A percentile compares a stretch with the other conserved stretches of the same genome.
These are phyloP conservation scores for Macrophomina tecta DNA, from an alignment of 2,329 filamentous ascomycete genomes.

Conservation along the genomic window DNA sequence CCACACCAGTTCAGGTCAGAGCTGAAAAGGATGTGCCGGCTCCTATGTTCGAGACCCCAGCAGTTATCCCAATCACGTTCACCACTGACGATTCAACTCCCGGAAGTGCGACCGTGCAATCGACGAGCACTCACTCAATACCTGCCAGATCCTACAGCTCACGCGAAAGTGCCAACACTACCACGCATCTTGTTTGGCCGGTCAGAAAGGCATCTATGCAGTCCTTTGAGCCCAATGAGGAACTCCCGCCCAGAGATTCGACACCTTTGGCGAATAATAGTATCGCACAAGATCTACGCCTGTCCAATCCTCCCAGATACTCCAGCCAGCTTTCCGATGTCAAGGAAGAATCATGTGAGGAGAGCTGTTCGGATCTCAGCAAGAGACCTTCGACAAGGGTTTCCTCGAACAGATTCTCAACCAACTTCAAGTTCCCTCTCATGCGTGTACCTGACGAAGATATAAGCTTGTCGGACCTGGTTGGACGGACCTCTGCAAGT, in stretches of 20 bases:
- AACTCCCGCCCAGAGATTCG: constrained; percentile 11
- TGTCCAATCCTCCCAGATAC: constrained; percentile 41
- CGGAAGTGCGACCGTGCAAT: constrained; percentile 26
- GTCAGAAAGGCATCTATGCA: constrained; percentile 6
- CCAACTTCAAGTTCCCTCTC: constrained; percentile 37
- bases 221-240: constrained; percentile 14
- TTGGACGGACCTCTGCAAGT: constrained; percentile 10
- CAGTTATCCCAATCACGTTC: constrained; percentile 12
- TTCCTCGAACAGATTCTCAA: constrained; percentile 37
- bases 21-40: neutral
- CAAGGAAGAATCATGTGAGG: constrained; percentile 57
- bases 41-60: constrained; percentile 15
- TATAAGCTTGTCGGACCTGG: constrained; percentile 14
- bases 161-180: constrained; percentile 41
- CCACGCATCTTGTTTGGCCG: constrained; percentile 43
- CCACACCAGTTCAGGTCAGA: constrained; percentile 2
- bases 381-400: constrained; percentile 40
- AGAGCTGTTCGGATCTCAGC: constrained; percentile 32
- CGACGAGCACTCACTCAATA: constrained; percentile 19
- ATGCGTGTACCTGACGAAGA: constrained; percentile 9
- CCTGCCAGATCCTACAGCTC: constrained; percentile 26
- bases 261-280: constrained; percentile 2
- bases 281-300: constrained; percentile 39
- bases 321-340: constrained; percentile 50
- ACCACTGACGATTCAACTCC: constrained; percentile 19